Conservation (phyloP, 2,329 filamentous ascomycete genomes). For the Mycocentrospora acerina region DNA sequence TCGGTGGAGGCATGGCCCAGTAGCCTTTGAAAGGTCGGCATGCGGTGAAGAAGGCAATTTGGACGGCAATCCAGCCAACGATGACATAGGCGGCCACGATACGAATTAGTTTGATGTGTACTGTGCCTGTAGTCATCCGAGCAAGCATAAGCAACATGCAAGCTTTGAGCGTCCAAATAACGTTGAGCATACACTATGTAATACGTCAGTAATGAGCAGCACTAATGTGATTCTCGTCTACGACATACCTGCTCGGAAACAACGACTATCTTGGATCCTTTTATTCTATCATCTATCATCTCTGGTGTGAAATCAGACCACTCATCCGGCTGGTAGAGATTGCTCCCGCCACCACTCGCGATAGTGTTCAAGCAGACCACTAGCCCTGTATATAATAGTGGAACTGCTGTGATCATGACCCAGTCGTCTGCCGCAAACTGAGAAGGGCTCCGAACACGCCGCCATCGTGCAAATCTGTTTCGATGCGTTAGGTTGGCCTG, state of each 20-base stretch:
- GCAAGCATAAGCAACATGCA: slow-evolving; percentile 61
- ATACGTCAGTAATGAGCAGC: slow-evolving; percentile 8
- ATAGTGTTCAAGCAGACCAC: slow-evolving; percentile 48
- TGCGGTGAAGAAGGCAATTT: slow-evolving; percentile 56
- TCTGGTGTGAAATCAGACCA: slow-evolving; percentile 38
- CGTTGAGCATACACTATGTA: slow-evolving; percentile 64
- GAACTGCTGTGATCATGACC: slow-evolving; percentile 31
- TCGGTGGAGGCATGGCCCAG: slow-evolving; percentile 58
- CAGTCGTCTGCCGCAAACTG: slow-evolving; percentile 31
- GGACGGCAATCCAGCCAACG: slow-evolving; percentile 53
- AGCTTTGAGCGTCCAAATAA: slow-evolving; percentile 58
- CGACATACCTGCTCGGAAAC: slow-evolving; percentile 46
- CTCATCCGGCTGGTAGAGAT: slow-evolving; percentile 44
- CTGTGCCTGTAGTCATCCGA: slow-evolving; percentile 54
- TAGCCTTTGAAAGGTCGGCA: slow-evolving; percentile 59
- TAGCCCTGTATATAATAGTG: slow-evolving; percentile 43
- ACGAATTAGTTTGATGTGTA: slow-evolving; percentile 49
- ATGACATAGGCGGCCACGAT: slow-evolving; percentile 52
- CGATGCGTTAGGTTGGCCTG: slow-evolving; percentile 1
- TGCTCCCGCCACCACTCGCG: slow-evolving; percentile 45
- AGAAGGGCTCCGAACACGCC: slow-evolving; percentile 20
- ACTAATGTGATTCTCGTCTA: not conserved
- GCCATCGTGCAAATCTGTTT: slow-evolving; percentile 28
- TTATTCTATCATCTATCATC: slow-evolving; percentile 46
- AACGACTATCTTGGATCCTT: slow-evolving; percentile 49